A percentile compares a stretch with the other conserved stretches of the same genome.
Evolutionary conservation across 1,284 basidiomycete genomes (phyloP).

Genomic region (Takashimella koratensis): DNA sequence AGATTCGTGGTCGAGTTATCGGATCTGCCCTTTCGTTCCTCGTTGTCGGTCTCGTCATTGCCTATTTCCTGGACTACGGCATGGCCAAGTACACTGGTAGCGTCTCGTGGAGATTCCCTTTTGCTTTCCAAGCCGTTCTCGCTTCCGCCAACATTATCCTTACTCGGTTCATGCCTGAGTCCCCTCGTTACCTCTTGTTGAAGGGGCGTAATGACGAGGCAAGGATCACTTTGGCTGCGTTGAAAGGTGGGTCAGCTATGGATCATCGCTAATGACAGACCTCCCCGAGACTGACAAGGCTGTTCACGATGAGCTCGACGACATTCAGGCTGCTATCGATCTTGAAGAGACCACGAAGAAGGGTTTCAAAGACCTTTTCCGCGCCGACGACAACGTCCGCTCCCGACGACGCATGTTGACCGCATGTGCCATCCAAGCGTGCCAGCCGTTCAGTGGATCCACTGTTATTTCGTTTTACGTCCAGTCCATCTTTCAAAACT

Average conservation of each 20-base stretch:
- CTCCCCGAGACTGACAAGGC: neutral
- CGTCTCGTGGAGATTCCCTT: slow-evolving; percentile 4
- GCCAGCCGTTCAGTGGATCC: slow-evolving; percentile 5
- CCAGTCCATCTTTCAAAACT: slow-evolving; percentile 12
- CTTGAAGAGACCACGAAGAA: neutral
- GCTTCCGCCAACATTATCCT: slow-evolving; percentile 6
- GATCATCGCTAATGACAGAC: neutral
- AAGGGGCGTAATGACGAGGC: slow-evolving; percentile 7
- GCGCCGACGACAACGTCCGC: neutral
- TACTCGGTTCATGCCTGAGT: slow-evolving; percentile 5
- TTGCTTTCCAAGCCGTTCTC: slow-evolving; percentile 6
- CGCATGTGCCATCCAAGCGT: slow-evolving; percentile 6
- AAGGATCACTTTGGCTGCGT: neutral
- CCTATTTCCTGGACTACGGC: slow-evolving; percentile 7
- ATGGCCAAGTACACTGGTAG: slow-evolving; percentile 4
- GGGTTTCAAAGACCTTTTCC: slow-evolving; percentile 1
- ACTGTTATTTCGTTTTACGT: slow-evolving; percentile 11
- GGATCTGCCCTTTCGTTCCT: slow-evolving; percentile 3
- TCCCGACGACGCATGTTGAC: neutral
- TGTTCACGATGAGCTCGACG: neutral
- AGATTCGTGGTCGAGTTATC: slow-evolving; percentile 47
- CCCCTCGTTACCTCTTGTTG: slow-evolving; percentile 8
- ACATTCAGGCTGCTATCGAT: neutral
- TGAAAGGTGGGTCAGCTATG: neutral
- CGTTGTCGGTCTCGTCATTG: slow-evolving; percentile 1